Evolutionary conservation across 768 basidiomycete species (phyloP).

Genomic region (Calocera cornea): DNA sequence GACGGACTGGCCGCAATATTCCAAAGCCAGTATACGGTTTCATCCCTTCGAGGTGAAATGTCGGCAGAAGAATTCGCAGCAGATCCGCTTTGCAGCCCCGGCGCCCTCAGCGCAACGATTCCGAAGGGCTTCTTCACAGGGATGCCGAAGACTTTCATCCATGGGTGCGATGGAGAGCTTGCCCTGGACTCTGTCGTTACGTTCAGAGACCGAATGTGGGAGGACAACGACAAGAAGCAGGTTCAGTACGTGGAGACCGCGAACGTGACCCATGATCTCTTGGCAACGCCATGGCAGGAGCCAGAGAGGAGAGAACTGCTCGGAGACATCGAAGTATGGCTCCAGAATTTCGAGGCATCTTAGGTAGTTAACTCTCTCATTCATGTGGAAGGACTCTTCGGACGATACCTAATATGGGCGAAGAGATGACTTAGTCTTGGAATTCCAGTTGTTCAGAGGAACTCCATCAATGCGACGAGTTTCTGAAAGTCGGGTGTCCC

Average conservation of each 20-base stretch:
- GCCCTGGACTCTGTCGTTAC: constrained; percentile 20
- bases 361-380: too few relatives aligned
- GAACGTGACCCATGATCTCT: constrained; percentile 13
- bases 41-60: background rate
- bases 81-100: background rate
- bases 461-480: background rate
- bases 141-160: constrained; percentile 16
- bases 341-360: background rate
- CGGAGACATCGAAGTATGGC: background rate
- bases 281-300: constrained; percentile 9
- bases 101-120: background rate
- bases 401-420: too few relatives aligned
- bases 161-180: constrained; percentile 22
- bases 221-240: constrained; percentile 17
- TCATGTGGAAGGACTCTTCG: too few relatives aligned
- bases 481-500: background rate
- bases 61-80: background rate
- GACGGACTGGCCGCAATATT: background rate
- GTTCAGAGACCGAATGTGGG: constrained; percentile 17
- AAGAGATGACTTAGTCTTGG: background rate
- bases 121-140: background rate
- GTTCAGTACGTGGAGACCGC: constrained; percentile 17
- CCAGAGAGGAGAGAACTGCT: constrained; percentile 12
- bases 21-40: background rate
- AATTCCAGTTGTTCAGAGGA: background rate